A percentile compares a stretch with the other conserved stretches of the same genome.
phyloP scores from a whole-genome alignment of 768 basidiomycete genomes.

The Panaeolus papilionaceus region DNA sequence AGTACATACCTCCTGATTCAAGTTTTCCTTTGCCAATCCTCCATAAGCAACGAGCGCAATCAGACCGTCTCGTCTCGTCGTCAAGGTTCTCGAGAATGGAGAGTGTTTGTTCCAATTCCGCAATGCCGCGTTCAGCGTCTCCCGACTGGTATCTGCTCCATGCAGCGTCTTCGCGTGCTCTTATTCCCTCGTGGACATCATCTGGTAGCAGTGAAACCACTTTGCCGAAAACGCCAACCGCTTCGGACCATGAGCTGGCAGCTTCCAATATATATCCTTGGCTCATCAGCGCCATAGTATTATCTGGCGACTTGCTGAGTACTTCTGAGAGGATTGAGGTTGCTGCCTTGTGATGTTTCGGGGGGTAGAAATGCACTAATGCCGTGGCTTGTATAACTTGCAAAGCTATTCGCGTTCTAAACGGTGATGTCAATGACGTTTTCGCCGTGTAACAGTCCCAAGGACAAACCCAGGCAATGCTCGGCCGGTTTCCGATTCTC shows the following conservation, averaged over 20 bases:
- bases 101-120: slow-evolving; percentile 55
- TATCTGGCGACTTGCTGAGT: slow-evolving; percentile 64
- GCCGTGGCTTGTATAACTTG: slow-evolving; percentile 76
- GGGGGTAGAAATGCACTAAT: slow-evolving; percentile 85
- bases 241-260: slow-evolving; percentile 70
- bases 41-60: slow-evolving; percentile 85
- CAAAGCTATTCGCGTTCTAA: slow-evolving; percentile 72
- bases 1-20: slow-evolving; percentile 67
- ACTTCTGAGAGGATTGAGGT: slow-evolving; percentile 75
- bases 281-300: slow-evolving; percentile 72
- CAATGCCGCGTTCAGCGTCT: slow-evolving; percentile 50
- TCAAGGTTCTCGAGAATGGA: slow-evolving; percentile 49
- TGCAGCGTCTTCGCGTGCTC: slow-evolving; percentile 80
- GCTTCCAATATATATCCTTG: slow-evolving; percentile 76
- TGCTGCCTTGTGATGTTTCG: slow-evolving; percentile 88
- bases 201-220: slow-evolving; percentile 57
- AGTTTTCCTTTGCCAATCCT: slow-evolving; percentile 80
- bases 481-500: slow-evolving; percentile 65
- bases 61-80: slow-evolving; percentile 54
- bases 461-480: slow-evolving; percentile 51
- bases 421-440: neutral
- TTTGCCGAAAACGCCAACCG: slow-evolving; percentile 63
- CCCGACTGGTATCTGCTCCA: slow-evolving; percentile 79
- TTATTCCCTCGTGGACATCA: slow-evolving; percentile 53
- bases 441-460: no score